phyloP scores from a whole-genome alignment of 2,329 filamentous ascomycete species.

The Diaporthe nobilis region DNA sequence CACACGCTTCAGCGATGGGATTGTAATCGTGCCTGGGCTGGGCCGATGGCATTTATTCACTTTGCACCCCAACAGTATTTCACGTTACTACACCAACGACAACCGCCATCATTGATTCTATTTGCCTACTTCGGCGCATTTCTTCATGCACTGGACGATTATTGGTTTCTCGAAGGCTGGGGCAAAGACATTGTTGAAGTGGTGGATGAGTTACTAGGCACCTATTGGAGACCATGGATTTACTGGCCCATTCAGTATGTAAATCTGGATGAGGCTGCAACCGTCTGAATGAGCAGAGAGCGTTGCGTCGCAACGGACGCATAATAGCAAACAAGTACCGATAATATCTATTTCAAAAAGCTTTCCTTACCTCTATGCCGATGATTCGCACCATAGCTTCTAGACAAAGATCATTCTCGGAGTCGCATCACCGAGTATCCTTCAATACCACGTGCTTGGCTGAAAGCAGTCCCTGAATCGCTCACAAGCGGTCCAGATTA shows the following conservation, averaged over 20 bases:
- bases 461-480: too few species aligned
- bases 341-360: not conserved
- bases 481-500: not conserved
- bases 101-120: not conserved
- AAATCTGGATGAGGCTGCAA: not conserved
- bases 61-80: not conserved
- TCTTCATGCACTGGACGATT: not conserved
- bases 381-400: not conserved
- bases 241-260: not conserved
- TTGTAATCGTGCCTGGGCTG: not conserved
- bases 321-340: not conserved
- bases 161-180: constrained; percentile 12
- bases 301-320: not conserved
- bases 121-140: not conserved
- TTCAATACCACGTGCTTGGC: not conserved
- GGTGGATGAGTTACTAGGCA: not conserved
- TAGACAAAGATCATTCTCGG: not conserved
- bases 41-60: not conserved
- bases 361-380: not conserved
- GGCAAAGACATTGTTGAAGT: not conserved
- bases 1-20: not conserved
- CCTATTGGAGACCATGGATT: not conserved
- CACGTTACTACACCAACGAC: not conserved
- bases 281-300: not conserved
- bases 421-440: not conserved